phyloP scores from a whole-genome alignment of 208 protist species.

The Acanthamoeba healyi region DNA sequence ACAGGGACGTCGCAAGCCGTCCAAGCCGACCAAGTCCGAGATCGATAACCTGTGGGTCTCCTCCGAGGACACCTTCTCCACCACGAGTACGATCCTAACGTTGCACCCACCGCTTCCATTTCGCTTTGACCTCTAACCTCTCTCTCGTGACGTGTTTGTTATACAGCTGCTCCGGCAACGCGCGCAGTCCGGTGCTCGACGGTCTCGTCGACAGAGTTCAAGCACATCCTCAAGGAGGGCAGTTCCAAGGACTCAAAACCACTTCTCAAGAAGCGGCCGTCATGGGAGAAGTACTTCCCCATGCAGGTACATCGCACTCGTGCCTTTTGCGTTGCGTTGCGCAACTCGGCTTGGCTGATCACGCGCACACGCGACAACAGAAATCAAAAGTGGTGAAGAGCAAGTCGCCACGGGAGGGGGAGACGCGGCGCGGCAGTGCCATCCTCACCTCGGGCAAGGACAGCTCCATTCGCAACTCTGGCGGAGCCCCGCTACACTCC shows the following conservation, averaged over 20 bases:
- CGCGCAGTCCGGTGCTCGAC: neutral
- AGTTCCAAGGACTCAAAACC: neutral
- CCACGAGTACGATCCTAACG: neutral
- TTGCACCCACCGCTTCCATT: no score
- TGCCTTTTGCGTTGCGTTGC: no score
- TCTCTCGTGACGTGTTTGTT: neutral
- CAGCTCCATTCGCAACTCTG: neutral
- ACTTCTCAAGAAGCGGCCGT: constrained; percentile 43
- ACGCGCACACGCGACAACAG: neutral
- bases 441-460: neutral
- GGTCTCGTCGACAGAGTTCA: constrained; percentile 22
- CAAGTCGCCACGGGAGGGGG: constrained; percentile 36
- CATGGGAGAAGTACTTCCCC: constrained; percentile 52
- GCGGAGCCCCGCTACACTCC: no score
- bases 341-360: no score
- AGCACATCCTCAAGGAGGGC: constrained; percentile 47
- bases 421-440: neutral
- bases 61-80: constrained; percentile 20
- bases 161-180: neutral
- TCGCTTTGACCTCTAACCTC: no score
- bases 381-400: constrained; percentile 63
- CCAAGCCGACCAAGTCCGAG: neutral
- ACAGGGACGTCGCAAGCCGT: neutral
- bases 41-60: constrained; percentile 14
- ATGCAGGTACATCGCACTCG: no score